Evolutionary conservation across 192 early-diverging fungal species (phyloP).

Genomic region (Paraglomus brasilianum): DNA sequence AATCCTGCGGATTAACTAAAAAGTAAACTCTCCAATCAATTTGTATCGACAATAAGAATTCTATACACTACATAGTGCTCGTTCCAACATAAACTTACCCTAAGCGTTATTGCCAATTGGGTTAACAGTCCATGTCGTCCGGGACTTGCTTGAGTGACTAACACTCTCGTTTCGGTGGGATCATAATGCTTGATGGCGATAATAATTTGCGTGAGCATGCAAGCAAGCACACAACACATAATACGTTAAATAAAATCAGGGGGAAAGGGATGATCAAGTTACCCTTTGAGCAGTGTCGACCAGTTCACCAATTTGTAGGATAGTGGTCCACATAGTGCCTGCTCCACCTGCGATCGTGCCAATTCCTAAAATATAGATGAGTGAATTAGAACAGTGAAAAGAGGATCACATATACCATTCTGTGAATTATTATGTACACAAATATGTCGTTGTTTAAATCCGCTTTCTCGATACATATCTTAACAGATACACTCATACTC

Average conservation of each 20-base stretch:
- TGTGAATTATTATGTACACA: not conserved
- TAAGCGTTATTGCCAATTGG: slow-evolving; percentile 51
- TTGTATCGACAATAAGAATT: no score
- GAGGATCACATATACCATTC: not conserved
- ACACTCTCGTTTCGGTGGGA: slow-evolving; percentile 53
- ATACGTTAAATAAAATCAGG: not conserved
- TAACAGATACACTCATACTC: not conserved
- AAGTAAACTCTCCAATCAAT: not conserved
- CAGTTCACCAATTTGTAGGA: slow-evolving; percentile 60
- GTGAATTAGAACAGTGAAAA: not conserved
- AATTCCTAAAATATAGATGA: slow-evolving; percentile 34
- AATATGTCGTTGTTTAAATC: not conserved
- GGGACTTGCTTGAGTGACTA: slow-evolving; percentile 59
- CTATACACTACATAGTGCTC: not conserved
- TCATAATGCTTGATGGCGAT: slow-evolving; percentile 44
- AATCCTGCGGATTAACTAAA: not conserved
- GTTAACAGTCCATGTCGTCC: slow-evolving; percentile 59
- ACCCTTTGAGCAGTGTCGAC: slow-evolving; percentile 53
- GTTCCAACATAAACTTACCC: slow-evolving; percentile 36
- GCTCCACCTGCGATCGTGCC: slow-evolving; percentile 60
- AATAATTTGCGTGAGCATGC: not conserved
- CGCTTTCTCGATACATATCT: not conserved
- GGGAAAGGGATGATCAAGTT: not conserved
- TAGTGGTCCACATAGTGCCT: slow-evolving; percentile 66
- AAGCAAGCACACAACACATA: not conserved